Evolutionary conservation across 371 early-diverging fungal genomes (phyloP).

Genomic region (Dinochytrium kinnereticum): DNA sequence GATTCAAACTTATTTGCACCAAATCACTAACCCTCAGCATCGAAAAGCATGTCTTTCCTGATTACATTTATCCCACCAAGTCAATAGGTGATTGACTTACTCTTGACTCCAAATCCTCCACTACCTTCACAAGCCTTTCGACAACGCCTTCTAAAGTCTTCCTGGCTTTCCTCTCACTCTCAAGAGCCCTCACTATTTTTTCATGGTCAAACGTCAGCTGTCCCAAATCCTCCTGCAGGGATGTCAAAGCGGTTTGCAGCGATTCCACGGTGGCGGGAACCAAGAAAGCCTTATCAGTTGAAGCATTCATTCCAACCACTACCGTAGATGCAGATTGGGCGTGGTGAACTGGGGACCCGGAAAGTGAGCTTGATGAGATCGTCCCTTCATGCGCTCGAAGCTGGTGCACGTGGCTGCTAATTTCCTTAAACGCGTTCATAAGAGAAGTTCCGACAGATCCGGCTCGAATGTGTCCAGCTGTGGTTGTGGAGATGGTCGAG

Average conservation of each 20-base stretch:
- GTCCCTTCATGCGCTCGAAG: no score
- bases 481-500: background rate
- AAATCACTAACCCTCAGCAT: no score
- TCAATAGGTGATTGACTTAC: no score
- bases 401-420: background rate
- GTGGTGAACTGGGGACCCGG: background rate
- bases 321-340: background rate
- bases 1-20: no score
- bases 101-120: no score
- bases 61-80: no score
- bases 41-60: no score
- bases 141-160: no score
- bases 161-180: conserved; percentile 1
- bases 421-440: background rate
- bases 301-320: background rate
- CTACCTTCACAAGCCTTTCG: no score
- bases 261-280: conserved; percentile 1
- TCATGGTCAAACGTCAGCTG: conserved; percentile 16
- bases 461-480: background rate
- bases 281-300: background rate
- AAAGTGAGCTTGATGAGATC: background rate
- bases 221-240: conserved; percentile 1
- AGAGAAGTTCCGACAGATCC: background rate
- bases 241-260: background rate
- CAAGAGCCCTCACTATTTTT: background rate